Conservation (phyloP, 306 rosid genomes). For the Hippophae tibetana region DNA sequence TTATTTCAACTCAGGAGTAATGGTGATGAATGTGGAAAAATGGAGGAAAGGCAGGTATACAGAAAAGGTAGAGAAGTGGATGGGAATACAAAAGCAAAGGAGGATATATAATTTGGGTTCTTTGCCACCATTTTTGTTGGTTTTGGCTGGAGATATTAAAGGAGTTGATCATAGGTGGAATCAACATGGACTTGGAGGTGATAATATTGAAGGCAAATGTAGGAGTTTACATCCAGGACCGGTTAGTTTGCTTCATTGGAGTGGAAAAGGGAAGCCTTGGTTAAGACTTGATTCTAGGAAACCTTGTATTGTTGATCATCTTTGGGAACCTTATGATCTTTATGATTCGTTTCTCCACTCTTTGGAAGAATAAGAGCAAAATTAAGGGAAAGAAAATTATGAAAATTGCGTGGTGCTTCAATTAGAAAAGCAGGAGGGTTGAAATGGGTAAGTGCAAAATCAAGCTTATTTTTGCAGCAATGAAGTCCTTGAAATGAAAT, state of each 20-base stretch:
- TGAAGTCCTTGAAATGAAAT: too few relatives aligned
- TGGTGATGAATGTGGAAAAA: slow-evolving; percentile 63
- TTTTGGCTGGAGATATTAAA: slow-evolving; percentile 57
- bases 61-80: slow-evolving; percentile 60
- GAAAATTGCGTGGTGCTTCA: slow-evolving; percentile 7
- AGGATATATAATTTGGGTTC: slow-evolving; percentile 79
- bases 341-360: slow-evolving; percentile 40
- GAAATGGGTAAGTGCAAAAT: slow-evolving; percentile 13
- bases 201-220: slow-evolving; percentile 71
- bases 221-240: slow-evolving; percentile 77
- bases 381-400: not conserved
- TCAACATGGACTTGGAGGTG: slow-evolving; percentile 86
- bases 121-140: slow-evolving; percentile 75
- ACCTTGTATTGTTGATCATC: slow-evolving; percentile 72
- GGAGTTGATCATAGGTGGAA: slow-evolving; percentile 81
- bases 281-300: slow-evolving; percentile 75
- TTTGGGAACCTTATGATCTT: slow-evolving; percentile 87
- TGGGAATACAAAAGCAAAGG: slow-evolving; percentile 68
- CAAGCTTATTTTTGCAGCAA: not conserved
- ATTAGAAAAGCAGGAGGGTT: slow-evolving; percentile 12
- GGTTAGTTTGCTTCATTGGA: slow-evolving; percentile 78
- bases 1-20: slow-evolving; percentile 82
- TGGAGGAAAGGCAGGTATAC: slow-evolving; percentile 64
- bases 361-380: slow-evolving; percentile 46
- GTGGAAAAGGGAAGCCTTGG: slow-evolving; percentile 95